These are phyloP conservation scores for Plasmodium malariae DNA, from an alignment of 169 alveolate species.

Conservation along the genomic window DNA sequence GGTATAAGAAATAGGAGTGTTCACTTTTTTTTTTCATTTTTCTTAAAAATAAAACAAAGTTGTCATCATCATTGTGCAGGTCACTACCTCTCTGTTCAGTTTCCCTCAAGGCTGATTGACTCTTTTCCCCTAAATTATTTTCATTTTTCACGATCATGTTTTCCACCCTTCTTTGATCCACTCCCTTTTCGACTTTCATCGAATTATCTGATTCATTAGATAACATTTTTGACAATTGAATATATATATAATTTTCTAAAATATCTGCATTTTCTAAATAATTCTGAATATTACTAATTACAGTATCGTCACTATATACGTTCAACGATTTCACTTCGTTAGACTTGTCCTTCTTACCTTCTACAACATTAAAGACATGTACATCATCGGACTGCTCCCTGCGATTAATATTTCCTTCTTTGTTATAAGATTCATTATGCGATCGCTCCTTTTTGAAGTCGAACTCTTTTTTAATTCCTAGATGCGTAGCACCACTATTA, in stretches of 20 bases:
- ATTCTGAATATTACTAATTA: constrained; percentile 27
- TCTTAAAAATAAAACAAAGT: constrained; percentile 72
- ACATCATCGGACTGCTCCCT: background rate
- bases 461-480: background rate
- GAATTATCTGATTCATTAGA: background rate
- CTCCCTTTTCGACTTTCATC: background rate
- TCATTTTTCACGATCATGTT: background rate
- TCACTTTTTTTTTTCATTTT: constrained; percentile 61
- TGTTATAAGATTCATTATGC: background rate
- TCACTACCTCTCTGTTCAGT: background rate
- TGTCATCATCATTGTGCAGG: constrained; percentile 36
- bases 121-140: background rate
- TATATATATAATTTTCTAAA: constrained; percentile 49
- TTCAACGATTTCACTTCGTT: background rate
- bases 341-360: background rate
- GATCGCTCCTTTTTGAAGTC: background rate
- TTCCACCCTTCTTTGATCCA: background rate
- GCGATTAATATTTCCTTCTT: background rate
- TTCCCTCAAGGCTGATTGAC: background rate
- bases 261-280: constrained; percentile 70
- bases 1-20: constrained; percentile 68
- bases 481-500: background rate
- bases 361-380: background rate
- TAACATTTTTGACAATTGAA: constrained; percentile 15
- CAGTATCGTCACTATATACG: constrained; percentile 21